Base-by-base conservation (phyloP, 2,329 filamentous ascomycete genomes). In the Sporothrix phasma region DNA sequence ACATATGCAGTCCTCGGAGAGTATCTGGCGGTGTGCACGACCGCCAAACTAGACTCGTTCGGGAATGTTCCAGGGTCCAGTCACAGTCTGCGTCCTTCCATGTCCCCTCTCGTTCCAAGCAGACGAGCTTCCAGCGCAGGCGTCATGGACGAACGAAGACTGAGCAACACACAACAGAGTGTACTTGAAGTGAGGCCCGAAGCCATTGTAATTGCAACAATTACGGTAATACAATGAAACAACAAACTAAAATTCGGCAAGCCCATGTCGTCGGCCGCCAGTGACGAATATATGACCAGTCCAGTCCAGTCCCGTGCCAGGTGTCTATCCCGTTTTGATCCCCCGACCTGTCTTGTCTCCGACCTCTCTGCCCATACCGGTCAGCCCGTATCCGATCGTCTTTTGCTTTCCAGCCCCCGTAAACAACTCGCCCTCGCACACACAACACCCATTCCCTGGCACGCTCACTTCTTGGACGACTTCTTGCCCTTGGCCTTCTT, bases 401-500 rank as follows among this genome's bases (percentile, higher is more conserved):
- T 17, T 22, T 13, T 2, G 31, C 17, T 45, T n/a, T 24, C 26
- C 29, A 37, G 17, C 15, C 15, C 4, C n/a, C 58, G n/a, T 17
- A n/a, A 19, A 19, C 2, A n/a, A 39, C 24, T 43, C n/a, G 37
- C 47, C 11, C 24, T 15, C 11, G 6, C 13, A 10, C 51, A 11
- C 22, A 43, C 34, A 34, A 22, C 15, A 31, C 22, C 4, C 24
- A 5, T 31, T n/a, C 15, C 11, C 13, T 51, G 19, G 1, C n/a
- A 3, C 43, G 15, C 22, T 37, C 41, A 64, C 62, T 64, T 63
- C 56, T 61, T 66, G 17, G 64, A 53, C 61, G 64, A n/a, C 47
- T 63, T 65, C 41, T 61, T 61, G 51, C 51, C 51, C 51, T 62
- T 65, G 51, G 8, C 17, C 53, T 65, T 65, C 51, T 65, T 62